Evolutionary conservation across 1,139 yeast genomes (phyloP), one percentile per base, ranked within the genome.

Genomic region (Chernovozyma aurita): DNA sequence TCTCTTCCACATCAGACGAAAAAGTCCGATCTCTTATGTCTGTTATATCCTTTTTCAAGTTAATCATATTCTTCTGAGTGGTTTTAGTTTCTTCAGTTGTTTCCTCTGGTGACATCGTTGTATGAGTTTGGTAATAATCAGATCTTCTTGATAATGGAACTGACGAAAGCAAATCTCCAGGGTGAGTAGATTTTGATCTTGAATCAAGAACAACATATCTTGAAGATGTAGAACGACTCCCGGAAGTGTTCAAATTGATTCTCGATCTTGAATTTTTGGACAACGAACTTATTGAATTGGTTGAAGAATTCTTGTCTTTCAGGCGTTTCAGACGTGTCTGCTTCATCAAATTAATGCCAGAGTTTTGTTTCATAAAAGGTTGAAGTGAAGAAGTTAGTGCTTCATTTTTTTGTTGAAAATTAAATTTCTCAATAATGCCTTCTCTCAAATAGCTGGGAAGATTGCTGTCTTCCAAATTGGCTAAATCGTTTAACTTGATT

Each of bases 141-240:
- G 68, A 49, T 40, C 70, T 64, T 44, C 90, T 65, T 1, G 88
- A 76, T 3, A 86, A 59, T 0, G 95, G 94, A 0, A 84, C 95
- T 36, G 85, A 85, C 0, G 95, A 84, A 13, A 87, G 61, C 38
- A 87, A 65, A 55, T 87, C 95, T 22, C 96, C 96, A 0, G 96
- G 95, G 39, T 66, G 71, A 41, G 85, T 83, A 12, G 78, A 61
- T 22, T 76, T 70, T 16, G 68, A 68, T 33, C 82, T 64, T 1
- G 88, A 76, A 34, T 76, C 79, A 27, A 85, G 59, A 4, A 76
- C 70, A 17, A 84, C 87, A 46, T 84, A 85, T 39, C 86, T 65
- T 2, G 90, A 80, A 13, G 64, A 50, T 3, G 45, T 22, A 4
- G 16, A 14, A 4, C 24, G 28, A 25, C 18, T 25, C 7, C 28